phyloP scores from a whole-genome alignment of 2,329 filamentous ascomycete species.

The Esteya vermicola region DNA sequence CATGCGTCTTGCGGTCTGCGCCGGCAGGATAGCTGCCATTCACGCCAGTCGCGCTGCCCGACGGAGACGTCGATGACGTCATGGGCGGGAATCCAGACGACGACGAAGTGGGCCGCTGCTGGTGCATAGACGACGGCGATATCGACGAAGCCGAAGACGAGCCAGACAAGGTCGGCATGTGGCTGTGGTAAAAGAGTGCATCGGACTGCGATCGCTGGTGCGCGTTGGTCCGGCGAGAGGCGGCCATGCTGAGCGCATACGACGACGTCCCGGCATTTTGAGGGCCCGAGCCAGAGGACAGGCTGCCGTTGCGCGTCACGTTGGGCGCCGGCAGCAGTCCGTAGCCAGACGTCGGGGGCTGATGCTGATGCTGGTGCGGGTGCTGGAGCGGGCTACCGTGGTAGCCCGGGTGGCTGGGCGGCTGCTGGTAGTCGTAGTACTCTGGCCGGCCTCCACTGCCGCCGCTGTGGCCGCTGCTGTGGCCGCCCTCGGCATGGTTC shows the following conservation, averaged over 20 bases:
- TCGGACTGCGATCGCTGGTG: slow-evolving; percentile 13
- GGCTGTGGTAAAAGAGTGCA: slow-evolving; percentile 4
- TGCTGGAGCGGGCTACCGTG: too few species aligned
- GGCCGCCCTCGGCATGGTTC: slow-evolving; percentile 10
- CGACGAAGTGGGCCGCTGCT: slow-evolving; percentile 2
- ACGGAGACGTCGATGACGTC: too few species aligned
- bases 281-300: slow-evolving; percentile 3
- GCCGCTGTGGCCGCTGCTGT: neutral
- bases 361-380: too few species aligned
- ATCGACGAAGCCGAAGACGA: too few species aligned
- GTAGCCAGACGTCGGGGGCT: neutral
- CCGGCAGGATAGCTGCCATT: neutral
- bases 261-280: slow-evolving; percentile 3
- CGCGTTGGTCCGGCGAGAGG: neutral
- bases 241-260: slow-evolving; percentile 1
- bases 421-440: slow-evolving; percentile 1
- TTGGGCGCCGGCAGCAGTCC: slow-evolving; percentile 5
- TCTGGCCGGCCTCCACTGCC: neutral
- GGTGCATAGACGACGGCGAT: neutral
- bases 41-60: neutral
- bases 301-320: slow-evolving; percentile 1
- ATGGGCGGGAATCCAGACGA: neutral
- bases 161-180: too few species aligned
- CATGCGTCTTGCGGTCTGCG: neutral
- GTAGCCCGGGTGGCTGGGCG: too few species aligned